Percentiles rank a stretch among this genome's conserved stretches.
Conservation (phyloP, 139 green algal genomes). For the Coccomyxa sp. region DNA sequence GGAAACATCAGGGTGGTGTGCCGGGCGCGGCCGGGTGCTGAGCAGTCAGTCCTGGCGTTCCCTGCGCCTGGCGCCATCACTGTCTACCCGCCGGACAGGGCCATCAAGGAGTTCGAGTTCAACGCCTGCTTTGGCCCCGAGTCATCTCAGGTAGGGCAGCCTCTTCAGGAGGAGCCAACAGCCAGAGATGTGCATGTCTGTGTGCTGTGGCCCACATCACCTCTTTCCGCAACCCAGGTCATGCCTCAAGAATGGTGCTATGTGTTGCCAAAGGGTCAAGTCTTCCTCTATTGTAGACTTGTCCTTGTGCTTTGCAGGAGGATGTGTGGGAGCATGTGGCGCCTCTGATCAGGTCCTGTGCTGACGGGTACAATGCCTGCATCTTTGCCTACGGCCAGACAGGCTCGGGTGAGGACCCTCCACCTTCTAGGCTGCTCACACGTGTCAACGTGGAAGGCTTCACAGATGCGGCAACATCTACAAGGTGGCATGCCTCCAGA, state of each 20-base stretch:
- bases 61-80: constrained; percentile 18
- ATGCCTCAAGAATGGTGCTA: no score
- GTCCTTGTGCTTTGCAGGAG: constrained; percentile 17
- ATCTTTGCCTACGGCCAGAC: constrained; percentile 83
- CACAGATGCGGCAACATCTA: no score
- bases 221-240: no score
- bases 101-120: constrained; percentile 57
- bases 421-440: background rate
- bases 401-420: constrained; percentile 18
- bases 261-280: no score
- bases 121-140: constrained; percentile 11
- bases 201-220: no score
- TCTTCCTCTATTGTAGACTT: no score
- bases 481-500: no score
- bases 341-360: constrained; percentile 41
- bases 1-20: constrained; percentile 87
- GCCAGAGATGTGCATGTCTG: no score
- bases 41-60: constrained; percentile 19
- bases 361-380: constrained; percentile 75
- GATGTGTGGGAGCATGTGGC: constrained; percentile 57
- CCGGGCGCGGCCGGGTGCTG: constrained; percentile 53
- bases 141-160: background rate
- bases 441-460: no score
- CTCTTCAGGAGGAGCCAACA: no score
- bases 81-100: constrained; percentile 31